Evolutionary conservation across 352 stramenopile species (phyloP), one percentile per base, ranked within the genome.

Genomic region (Globisporangium echinulatum): DNA sequence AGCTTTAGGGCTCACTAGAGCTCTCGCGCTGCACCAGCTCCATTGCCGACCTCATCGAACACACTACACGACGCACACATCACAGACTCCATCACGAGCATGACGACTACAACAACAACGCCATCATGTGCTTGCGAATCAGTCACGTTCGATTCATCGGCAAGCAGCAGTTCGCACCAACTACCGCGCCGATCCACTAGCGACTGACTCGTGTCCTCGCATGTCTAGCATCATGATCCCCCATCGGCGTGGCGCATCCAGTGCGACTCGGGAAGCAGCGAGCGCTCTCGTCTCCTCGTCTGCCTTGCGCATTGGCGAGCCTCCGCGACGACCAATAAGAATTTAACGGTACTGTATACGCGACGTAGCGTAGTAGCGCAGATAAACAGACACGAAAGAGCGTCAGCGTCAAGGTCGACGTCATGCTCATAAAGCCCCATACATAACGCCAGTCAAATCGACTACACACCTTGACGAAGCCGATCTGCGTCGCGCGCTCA

Each of bases 401-500:
- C 42, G 42, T 47, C 8, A 52, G 48, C 38, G 6, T 1, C 15
- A 52, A 46, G 1, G 33, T 13, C 7, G 19, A 53, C 49, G 15
- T 33, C 25, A 33, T 33, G 25, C 25, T 33, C 25, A 33, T 33
- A 33, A 33, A 33, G 25, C 3, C 25, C 25, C 25, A 33, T 33
- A 33, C 8, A 15, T 8, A 5, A 49, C 9, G 7, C 11, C n/a
- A 9, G 6, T 33, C 25, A 33, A 3, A 33, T 33, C 25, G 25
- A 33, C 25, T 25, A 33, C 63, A 61, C 79, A 97, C 88, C 89
- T 98, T 98, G 68, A 93, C 72, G 77, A 98, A 98, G 62, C 94
- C 94, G 79, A 98, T 98, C 71, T 97, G 81, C 61, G 75, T 92
- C 69, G 93, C 93, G 72, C 92, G 88, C 74, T 97, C 88, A 58